Evolutionary conservation across 306 rosid genomes (phyloP), one percentile per base, ranked within the genome.

Genomic region (Hippophae rhamnoides): DNA sequence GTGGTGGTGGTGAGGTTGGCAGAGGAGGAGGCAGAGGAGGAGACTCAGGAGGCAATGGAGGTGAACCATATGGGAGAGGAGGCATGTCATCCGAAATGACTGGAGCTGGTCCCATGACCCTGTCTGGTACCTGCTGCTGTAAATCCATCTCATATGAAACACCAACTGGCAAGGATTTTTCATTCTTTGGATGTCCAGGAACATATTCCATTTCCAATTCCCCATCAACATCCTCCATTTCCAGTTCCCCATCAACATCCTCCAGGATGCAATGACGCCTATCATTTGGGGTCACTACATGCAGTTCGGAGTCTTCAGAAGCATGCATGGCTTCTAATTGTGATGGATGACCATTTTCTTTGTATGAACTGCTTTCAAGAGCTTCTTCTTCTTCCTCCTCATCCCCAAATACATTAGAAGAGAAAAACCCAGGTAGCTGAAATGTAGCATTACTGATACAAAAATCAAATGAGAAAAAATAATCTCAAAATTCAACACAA

Each of bases 171-270:
- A 60, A 51, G 27, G 82, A 66, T 46, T 76, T 86, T 51, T 86
- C 96, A 47, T 93, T 97, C 85, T 84, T 92, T 5, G 70, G 78
- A 62, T 82, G 88, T 61, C 88, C 99, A 58, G 99, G 88, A 58
- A 93, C 99, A 78, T 93, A 97, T 79, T 93, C 99, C 99, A 93
- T 93, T 81, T 93, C 99, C 51, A 93, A 95, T 52, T 93, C 97
- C 38, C 95, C 95, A 41, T 93, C 99, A 58, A 93, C 99, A 78
- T 93, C 99, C 77, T 93, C 99, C 99, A 93, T 93, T 81, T 93
- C 99, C 51, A 93, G 97, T 48, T 93, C 99, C 38, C 95, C 95
- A 41, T 93, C 99, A 54, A 93, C 97, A 60, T 93, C 97, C 79
- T 93, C 96, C 75, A 93, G 82, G 73, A 93, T 89, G 79, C 82